These are phyloP conservation scores for Gossypium lobatum DNA, from an alignment of 441 rosid species.

Conservation along the genomic window DNA sequence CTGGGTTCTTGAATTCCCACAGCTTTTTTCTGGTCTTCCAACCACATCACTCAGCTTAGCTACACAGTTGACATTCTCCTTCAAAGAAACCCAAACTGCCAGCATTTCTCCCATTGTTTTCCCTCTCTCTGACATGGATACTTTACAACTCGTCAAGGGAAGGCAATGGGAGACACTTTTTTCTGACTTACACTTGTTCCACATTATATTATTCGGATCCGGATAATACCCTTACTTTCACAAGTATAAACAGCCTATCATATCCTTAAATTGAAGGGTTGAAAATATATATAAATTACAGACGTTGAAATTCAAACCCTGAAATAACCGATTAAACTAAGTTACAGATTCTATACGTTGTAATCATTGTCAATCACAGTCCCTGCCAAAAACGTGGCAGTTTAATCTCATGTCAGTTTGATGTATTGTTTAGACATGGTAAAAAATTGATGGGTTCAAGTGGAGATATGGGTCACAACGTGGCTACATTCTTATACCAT, in stretches of 20 bases:
- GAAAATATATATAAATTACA: too few species aligned
- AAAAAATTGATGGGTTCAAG: not conserved
- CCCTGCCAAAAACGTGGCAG: too few species aligned
- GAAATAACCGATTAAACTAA: not conserved
- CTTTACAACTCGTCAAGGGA: not conserved
- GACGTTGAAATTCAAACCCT: too few species aligned
- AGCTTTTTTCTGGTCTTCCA: constrained; percentile 13
- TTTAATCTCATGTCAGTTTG: not conserved
- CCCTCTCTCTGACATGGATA: not conserved
- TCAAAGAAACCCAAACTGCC: constrained; percentile 33
- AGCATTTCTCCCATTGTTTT: constrained; percentile 26
- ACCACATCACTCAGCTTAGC: constrained; percentile 20
- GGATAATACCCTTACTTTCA: too few species aligned
- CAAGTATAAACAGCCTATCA: too few species aligned
- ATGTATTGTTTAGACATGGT: not conserved
- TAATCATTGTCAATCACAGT: not conserved
- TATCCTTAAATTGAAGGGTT: too few species aligned
- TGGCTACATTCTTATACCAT: not conserved
- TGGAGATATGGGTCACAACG: not conserved
- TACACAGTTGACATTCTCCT: constrained; percentile 35
- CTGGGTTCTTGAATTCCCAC: constrained; percentile 8
- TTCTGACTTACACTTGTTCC: not conserved
- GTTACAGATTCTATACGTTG: too few species aligned
- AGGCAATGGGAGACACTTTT: not conserved
- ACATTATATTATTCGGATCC: not conserved